Evolutionary conservation across 2,329 filamentous ascomycete genomes (phyloP).

Genomic region (Scleromitrula shiraiana): DNA sequence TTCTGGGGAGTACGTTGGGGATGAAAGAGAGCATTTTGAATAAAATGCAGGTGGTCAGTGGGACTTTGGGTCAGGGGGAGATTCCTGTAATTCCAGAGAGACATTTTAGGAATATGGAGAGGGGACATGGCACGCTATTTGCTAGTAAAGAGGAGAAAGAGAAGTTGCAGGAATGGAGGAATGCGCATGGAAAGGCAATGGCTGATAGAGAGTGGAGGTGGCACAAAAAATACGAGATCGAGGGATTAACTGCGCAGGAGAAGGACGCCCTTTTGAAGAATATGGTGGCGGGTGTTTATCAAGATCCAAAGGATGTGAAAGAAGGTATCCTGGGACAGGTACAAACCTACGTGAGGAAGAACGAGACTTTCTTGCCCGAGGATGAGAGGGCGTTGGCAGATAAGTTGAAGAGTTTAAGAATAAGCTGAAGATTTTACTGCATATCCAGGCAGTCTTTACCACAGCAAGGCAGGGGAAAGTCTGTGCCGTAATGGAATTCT

Average conservation of each 20-base stretch:
- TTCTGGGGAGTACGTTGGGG: constrained; percentile 16
- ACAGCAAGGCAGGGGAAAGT: constrained; percentile 1
- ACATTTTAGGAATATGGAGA: constrained; percentile 17
- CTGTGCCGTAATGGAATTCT: neutral
- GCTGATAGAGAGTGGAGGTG: constrained; percentile 1
- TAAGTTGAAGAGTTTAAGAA: constrained; percentile 24
- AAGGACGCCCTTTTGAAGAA: constrained; percentile 18
- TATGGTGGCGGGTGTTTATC: constrained; percentile 28
- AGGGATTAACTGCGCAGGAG: constrained; percentile 12
- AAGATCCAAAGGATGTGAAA: constrained; percentile 13
- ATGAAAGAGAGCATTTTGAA: constrained; percentile 20
- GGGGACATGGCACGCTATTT: constrained; percentile 22
- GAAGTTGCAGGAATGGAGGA: constrained; percentile 3
- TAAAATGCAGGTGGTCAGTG: constrained; percentile 23
- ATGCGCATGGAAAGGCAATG: neutral
- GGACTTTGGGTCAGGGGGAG: constrained; percentile 12
- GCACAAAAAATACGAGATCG: constrained; percentile 6
- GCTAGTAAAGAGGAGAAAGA: constrained; percentile 20
- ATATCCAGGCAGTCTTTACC: too few relatives aligned
- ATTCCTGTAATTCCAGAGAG: constrained; percentile 10
- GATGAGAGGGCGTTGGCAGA: constrained; percentile 23
- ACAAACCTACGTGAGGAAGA: constrained; percentile 21
- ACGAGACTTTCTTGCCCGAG: constrained; percentile 28
- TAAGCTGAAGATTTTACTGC: constrained; percentile 8
- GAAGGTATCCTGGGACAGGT: constrained; percentile 17